A percentile compares a stretch with the other conserved stretches of the same genome.
phyloP scores from a whole-genome alignment of 257 asterid genomes.

The Solanum appendiculatum region DNA sequence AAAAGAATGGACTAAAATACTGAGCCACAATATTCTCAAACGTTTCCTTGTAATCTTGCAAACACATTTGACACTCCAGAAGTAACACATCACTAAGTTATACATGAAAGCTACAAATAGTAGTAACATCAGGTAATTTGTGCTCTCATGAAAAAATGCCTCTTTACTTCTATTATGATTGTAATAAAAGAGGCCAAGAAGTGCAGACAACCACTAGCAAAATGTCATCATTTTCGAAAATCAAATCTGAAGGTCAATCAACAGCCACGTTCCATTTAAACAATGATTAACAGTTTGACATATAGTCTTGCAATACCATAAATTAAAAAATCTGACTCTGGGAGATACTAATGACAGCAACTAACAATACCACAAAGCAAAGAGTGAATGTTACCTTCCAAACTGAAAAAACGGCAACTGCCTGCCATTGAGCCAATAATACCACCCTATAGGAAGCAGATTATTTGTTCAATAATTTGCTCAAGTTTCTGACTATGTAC shows the following conservation, averaged over 20 bases:
- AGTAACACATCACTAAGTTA: neutral
- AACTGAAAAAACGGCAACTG: conserved; percentile 52
- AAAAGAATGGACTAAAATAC: neutral
- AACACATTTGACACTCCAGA: neutral
- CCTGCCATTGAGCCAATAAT: conserved; percentile 73
- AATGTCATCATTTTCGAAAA: neutral
- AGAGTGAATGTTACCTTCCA: conserved; percentile 47
- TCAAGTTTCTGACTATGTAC: neutral
- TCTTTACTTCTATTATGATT: neutral
- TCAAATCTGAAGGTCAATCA: neutral
- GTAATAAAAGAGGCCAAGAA: neutral
- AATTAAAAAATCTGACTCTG: neutral
- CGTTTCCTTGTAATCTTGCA: neutral
- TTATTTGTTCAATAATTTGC: neutral
- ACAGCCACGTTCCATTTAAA: neutral
- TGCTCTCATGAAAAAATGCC: neutral
- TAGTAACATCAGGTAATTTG: neutral
- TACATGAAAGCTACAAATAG: neutral
- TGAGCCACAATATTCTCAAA: neutral
- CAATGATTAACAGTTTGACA: neutral
- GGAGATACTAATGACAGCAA: neutral
- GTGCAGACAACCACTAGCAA: neutral
- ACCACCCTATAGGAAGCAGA: conserved; percentile 52
- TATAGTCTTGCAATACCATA: neutral
- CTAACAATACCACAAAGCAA: neutral